Evolutionary conservation across 805 yeast genomes (phyloP).

Genomic region (Nakazawaea peltata): DNA sequence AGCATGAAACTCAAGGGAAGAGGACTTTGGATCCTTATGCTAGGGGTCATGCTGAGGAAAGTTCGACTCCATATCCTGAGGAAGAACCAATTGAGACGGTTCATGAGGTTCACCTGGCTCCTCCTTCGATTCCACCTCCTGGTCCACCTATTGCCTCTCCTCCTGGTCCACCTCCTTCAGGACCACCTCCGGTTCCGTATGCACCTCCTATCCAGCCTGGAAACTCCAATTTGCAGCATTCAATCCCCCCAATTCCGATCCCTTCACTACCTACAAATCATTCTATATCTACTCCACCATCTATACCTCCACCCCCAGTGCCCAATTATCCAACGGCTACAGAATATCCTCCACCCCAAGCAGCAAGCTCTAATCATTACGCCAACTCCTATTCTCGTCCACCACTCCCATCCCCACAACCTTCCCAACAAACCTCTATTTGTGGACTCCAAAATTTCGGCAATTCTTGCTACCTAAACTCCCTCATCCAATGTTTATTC

Average conservation of each 20-base stretch:
- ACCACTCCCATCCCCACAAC: neutral
- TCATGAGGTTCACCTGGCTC: too few species aligned
- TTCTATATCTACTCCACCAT: neutral
- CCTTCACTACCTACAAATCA: too few species aligned
- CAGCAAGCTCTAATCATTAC: neutral
- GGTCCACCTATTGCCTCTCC: neutral
- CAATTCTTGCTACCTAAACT: slow-evolving; percentile 69
- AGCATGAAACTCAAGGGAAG: neutral
- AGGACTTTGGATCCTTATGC: neutral
- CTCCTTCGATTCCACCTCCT: slow-evolving; percentile 3
- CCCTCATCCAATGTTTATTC: slow-evolving; percentile 64
- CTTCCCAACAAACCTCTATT: slow-evolving; percentile 15
- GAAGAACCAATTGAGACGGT: too few species aligned
- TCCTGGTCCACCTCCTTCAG: neutral
- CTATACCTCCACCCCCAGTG: neutral
- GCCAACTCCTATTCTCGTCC: neutral
- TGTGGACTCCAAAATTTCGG: slow-evolving; percentile 65
- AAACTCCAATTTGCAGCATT: neutral
- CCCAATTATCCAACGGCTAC: neutral
- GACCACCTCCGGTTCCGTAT: neutral
- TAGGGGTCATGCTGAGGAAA: too few species aligned
- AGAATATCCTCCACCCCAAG: too few species aligned
- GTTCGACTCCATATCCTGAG: too few species aligned
- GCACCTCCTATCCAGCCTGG: neutral
- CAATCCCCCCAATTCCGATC: neutral